These are phyloP conservation scores for Triglochin maritima DNA, from an alignment of 106 monocot species.

Conservation along the genomic window DNA sequence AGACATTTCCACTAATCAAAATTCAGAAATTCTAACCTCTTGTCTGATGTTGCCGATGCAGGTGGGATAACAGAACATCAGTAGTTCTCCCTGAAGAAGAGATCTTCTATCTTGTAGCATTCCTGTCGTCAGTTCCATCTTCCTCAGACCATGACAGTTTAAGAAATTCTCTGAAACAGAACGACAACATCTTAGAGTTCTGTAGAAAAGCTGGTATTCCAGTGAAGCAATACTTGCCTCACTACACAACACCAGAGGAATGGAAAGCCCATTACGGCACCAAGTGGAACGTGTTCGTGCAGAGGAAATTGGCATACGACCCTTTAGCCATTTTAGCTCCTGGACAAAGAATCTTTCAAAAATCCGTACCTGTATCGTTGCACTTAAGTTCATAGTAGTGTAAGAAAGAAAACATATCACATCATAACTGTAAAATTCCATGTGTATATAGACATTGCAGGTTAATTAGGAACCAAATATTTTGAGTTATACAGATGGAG, in stretches of 20 bases:
- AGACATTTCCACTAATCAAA: too few species aligned
- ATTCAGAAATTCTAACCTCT: not conserved
- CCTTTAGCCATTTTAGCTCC: constrained; percentile 79
- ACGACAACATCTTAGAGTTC: constrained; percentile 45
- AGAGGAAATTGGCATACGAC: constrained; percentile 53
- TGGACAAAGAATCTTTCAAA: constrained; percentile 79
- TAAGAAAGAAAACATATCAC: too few species aligned
- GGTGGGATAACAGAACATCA: constrained; percentile 60
- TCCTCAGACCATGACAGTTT: constrained; percentile 30
- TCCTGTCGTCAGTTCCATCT: constrained; percentile 49
- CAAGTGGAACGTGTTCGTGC: constrained; percentile 48
- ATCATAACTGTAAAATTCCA: too few species aligned
- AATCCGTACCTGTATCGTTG: constrained; percentile 3
- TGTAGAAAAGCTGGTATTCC: constrained; percentile 38
- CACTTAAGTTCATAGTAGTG: not conserved
- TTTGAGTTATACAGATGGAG: too few species aligned
- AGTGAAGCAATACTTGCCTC: constrained; percentile 75
- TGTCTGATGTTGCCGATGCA: not conserved
- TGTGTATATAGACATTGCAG: too few species aligned
- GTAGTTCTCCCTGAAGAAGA: constrained; percentile 50
- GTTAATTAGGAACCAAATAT: too few species aligned
- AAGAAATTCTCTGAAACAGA: constrained; percentile 27
- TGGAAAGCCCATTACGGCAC: constrained; percentile 69
- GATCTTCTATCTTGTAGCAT: constrained; percentile 63
- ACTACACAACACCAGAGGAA: constrained; percentile 48